Base-by-base conservation (phyloP, 805 yeast species). In the Candida oleophila region DNA sequence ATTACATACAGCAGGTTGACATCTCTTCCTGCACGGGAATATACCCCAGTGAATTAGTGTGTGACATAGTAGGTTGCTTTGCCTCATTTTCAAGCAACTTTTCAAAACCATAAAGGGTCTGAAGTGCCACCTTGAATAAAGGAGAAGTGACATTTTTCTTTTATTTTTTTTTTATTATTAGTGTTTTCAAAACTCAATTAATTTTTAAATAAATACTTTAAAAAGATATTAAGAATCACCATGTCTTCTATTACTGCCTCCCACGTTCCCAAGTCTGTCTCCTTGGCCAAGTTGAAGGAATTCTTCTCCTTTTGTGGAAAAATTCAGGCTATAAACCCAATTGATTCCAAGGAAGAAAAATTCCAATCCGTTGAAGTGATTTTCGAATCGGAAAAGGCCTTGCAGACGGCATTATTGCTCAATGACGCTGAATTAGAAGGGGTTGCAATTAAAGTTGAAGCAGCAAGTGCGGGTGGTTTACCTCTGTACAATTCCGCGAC, bases 231-330 rank as follows among this genome's bases (percentile, higher is more conserved):
- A 7, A 11, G 18, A 34, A 34, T 7, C 14, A 20, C 4, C 39
- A 68, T 68, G 71, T 57, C 73, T 20, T 52, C 82, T 8, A 68
- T 85, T 39, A 69, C 75, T 49, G 89, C 82, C 19, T 73, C 82
- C 15, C 76, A 81, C 50, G 74, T 86, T 36, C 80, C 87, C 36
- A 55, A 65, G 3, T 53, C 72, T 25, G 76, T 82, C 35, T 55
- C 80, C 3, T 68, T 74, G 40, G 71, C 73, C 35, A 80, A 83
- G 55, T 61, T 86, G 30, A 65, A 71, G 38, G 85, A 85, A 49
- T 87, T 87, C 66, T 87, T 87, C 65, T 72, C 85, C 20, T 87
- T 87, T 64, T 85, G 94, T 60, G 95, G 95, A 15, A 58, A 63
- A 45, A 66, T 78, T 46, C 62, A 67, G 46, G 49, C 65, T 3